Percentiles rank a stretch among this genome's conserved stretches.
phyloP scores from a whole-genome alignment of 768 basidiomycete species.

The Candolleomyces efflorescens region DNA sequence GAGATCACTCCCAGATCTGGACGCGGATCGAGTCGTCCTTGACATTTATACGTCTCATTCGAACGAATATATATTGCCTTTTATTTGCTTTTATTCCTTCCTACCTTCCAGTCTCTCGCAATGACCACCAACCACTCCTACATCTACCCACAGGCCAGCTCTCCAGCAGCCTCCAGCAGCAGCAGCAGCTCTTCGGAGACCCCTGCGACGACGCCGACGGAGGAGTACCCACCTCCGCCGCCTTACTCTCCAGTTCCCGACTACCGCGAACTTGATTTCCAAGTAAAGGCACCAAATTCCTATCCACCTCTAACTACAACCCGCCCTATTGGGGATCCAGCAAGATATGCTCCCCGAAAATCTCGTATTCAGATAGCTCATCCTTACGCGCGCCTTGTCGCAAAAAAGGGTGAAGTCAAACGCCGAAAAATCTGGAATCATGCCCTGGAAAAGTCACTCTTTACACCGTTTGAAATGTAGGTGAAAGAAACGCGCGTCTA shows the following conservation, averaged over 20 bases:
- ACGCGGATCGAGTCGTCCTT: slow-evolving; percentile 4
- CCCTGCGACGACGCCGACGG: not conserved
- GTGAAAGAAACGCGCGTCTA: slow-evolving; percentile 15
- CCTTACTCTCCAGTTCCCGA: not conserved
- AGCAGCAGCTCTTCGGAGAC: not conserved
- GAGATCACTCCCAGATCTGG: slow-evolving; percentile 6
- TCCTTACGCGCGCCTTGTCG: slow-evolving; percentile 67
- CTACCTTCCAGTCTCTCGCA: too few species aligned
- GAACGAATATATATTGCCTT: not conserved
- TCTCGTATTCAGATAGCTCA: slow-evolving; percentile 39
- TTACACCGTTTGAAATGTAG: slow-evolving; percentile 63
- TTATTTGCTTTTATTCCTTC: not conserved
- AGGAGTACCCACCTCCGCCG: not conserved
- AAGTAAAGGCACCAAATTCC: not conserved
- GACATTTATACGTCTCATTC: slow-evolving; percentile 3
- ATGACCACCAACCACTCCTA: not conserved
- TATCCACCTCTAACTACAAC: not conserved
- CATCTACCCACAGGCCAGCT: not conserved
- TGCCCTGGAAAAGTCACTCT: slow-evolving; percentile 67
- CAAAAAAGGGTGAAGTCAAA: slow-evolving; percentile 60
- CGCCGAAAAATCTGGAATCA: slow-evolving; percentile 77
- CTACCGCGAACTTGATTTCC: not conserved
- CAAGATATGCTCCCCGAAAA: not conserved
- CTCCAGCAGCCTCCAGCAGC: not conserved
- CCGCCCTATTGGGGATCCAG: too few species aligned